Base-by-base conservation (phyloP, 1,284 basidiomycete species). In the Puccinia horiana region DNA sequence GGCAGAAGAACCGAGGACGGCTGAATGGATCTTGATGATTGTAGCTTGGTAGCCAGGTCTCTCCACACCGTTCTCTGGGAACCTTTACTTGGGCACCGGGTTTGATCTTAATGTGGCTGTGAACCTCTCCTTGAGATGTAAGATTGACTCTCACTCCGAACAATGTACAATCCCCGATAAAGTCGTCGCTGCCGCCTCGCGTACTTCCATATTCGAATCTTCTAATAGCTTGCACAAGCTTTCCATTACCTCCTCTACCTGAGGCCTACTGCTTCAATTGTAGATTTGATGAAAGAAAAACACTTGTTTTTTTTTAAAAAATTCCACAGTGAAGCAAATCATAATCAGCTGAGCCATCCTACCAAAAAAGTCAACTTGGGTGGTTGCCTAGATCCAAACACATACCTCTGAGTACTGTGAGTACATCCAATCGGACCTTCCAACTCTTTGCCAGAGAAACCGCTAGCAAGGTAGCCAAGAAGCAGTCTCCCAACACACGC, bases 181-280 rank as follows among this genome's bases (percentile, higher is more conserved):
- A 58, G 94, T 93, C 8, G 92, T 92, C 5, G 93, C 93, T n/a
- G 94, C 93, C 90, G 93, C 95, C 87, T 95, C 94, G 83, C 95
- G 91, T 42, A 98, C 95, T 88, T 98, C 95, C 76, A 96, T 92
- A 86, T 96, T 96, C 86, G 94, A 93, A 86, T 98, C 95, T 37
- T 91, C 90, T 73, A 98, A 88, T 86, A 95, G 95, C 74, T 92
- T 91, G 40, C 94, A 89, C 70, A 96, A 89, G 49, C 86, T 86
- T 84, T 88, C 85, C 44, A 85, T 76, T 26, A 84, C 70, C 69
- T 85, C 83, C 73, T 83, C 49, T 32, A 84, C 67, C 37, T 83
- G 82, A 12, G 82, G 83, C 42, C 84, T n/a, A n/a, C n/a, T 83
- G 63, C 82, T 83, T 56, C 85, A 79, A 37, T 84, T 83, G 80